phyloP scores from a whole-genome alignment of 2,329 filamentous ascomycete genomes.

The Fonsecaea pugnacius region DNA sequence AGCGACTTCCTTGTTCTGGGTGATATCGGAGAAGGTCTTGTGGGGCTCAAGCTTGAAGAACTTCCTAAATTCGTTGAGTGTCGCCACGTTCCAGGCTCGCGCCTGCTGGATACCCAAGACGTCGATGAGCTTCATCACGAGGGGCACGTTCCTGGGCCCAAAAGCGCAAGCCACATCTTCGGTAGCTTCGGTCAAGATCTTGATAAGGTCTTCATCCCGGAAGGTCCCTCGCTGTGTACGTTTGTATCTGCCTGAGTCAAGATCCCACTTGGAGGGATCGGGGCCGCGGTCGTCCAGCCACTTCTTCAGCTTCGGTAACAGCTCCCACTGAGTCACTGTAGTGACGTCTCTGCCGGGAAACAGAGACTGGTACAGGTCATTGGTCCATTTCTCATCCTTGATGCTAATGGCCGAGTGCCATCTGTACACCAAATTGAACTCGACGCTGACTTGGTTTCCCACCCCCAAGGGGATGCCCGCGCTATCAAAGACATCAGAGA shows the following conservation, averaged over 20 bases:
- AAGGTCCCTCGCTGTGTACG: slow-evolving; percentile 65
- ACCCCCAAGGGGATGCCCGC: slow-evolving; percentile 69
- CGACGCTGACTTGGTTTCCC: slow-evolving; percentile 81
- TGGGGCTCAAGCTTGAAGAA: slow-evolving; percentile 66
- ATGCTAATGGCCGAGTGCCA: slow-evolving; percentile 81
- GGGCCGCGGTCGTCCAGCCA: slow-evolving; percentile 65
- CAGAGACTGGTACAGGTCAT: slow-evolving; percentile 67
- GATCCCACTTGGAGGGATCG: slow-evolving; percentile 71
- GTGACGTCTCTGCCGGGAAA: slow-evolving; percentile 60
- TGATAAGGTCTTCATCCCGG: slow-evolving; percentile 74
- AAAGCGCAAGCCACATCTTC: slow-evolving; percentile 72
- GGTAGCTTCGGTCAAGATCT: slow-evolving; percentile 69
- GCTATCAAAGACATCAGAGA: slow-evolving; percentile 38
- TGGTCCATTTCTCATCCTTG: slow-evolving; percentile 79
- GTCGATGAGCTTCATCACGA: slow-evolving; percentile 73
- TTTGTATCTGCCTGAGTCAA: slow-evolving; percentile 68
- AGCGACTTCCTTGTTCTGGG: slow-evolving; percentile 60
- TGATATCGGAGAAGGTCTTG: slow-evolving; percentile 63
- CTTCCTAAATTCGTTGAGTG: slow-evolving; percentile 61
- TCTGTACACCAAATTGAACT: slow-evolving; percentile 86
- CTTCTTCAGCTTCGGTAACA: slow-evolving; percentile 66
- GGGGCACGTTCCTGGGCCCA: slow-evolving; percentile 72
- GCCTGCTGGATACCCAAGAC: slow-evolving; percentile 79
- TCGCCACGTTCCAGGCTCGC: slow-evolving; percentile 64
- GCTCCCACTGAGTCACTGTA: slow-evolving; percentile 62